Conservation (phyloP, 1,284 basidiomycete species). For the Meripilus lineatus region DNA sequence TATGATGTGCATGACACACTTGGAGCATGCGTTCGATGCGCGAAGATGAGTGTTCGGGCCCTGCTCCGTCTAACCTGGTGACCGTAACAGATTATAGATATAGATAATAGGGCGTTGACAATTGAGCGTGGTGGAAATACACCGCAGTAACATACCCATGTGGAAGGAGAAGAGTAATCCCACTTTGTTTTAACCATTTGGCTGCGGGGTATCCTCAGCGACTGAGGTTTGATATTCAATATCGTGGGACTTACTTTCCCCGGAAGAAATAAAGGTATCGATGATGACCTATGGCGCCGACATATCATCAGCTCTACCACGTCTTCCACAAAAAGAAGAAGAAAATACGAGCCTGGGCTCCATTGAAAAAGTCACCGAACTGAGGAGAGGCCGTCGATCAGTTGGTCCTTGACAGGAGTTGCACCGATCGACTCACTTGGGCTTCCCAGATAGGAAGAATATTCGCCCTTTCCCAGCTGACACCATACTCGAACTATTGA, state of each 20-base stretch:
- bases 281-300: constrained; percentile 57
- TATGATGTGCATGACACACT: constrained; percentile 34
- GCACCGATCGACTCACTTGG: constrained; percentile 52
- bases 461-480: constrained; percentile 80
- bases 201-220: constrained; percentile 37
- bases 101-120: background rate
- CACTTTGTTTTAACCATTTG: constrained; percentile 93
- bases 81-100: constrained; percentile 5
- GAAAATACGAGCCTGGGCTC: constrained; percentile 53
- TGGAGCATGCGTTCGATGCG: constrained; percentile 85
- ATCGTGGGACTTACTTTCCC: constrained; percentile 59
- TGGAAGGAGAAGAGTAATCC: constrained; percentile 80
- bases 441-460: constrained; percentile 88
- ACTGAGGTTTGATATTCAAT: background rate
- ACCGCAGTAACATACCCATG: constrained; percentile 44
- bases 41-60: constrained; percentile 86
- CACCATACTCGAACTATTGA: constrained; percentile 77
- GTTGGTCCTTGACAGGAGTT: too few relatives aligned
- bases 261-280: constrained; percentile 81
- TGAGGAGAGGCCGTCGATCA: constrained; percentile 24
- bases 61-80: constrained; percentile 73
- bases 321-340: background rate
- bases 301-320: background rate
- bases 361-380: constrained; percentile 93
- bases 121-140: constrained; percentile 1